phyloP scores from a whole-genome alignment of 2,329 filamentous ascomycete genomes.

The Lojkania enalia region DNA sequence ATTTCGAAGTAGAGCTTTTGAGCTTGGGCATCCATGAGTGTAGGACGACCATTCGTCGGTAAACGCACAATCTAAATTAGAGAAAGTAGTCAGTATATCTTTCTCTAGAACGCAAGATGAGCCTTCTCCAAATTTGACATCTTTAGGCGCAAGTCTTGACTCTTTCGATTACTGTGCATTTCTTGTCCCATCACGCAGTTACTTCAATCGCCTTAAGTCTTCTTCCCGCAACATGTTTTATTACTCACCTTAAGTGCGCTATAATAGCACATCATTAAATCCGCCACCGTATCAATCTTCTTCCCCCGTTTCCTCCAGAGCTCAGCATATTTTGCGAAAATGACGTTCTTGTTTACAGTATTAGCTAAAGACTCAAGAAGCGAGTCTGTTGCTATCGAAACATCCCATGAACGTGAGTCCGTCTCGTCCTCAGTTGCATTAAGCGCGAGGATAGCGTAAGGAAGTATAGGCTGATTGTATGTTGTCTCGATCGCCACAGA shows the following conservation, averaged over 20 bases:
- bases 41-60: constrained; percentile 49
- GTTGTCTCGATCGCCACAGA: constrained; percentile 6
- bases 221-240: too few species aligned
- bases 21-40: constrained; percentile 54
- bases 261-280: constrained; percentile 56
- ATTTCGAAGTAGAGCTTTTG: constrained; percentile 51
- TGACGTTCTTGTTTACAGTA: constrained; percentile 32
- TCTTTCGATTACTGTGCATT: too few species aligned
- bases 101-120: too few species aligned
- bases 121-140: too few species aligned
- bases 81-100: not conserved
- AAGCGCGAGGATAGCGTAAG: constrained; percentile 10
- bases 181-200: too few species aligned
- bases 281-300: constrained; percentile 50
- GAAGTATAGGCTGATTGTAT: constrained; percentile 11
- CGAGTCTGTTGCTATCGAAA: constrained; percentile 43
- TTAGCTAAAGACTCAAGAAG: constrained; percentile 30
- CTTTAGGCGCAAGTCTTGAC: too few species aligned
- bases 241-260: constrained; percentile 44
- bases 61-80: constrained; percentile 45
- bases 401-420: constrained; percentile 37
- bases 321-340: constrained; percentile 12
- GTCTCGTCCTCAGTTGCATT: constrained; percentile 7
- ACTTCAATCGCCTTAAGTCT: too few species aligned
- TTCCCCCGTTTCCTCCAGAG: constrained; percentile 17